Base-by-base conservation (phyloP, 192 early-diverging fungal species). In the Lunasporangiospora selenospora region DNA sequence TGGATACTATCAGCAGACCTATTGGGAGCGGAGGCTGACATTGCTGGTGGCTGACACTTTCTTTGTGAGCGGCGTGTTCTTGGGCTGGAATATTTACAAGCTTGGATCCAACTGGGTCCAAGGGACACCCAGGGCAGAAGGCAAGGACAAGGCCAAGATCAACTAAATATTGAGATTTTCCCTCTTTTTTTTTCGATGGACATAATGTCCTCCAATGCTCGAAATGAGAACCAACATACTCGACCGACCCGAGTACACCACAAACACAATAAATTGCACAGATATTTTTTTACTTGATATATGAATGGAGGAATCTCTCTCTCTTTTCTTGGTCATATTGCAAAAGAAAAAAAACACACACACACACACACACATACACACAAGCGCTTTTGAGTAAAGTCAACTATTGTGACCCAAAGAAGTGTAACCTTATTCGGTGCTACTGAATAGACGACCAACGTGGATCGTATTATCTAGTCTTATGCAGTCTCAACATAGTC, bases 81-180 rank as follows among this genome's bases (percentile, higher is more conserved):
- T 73, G 26, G 61, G 69, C 19, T 73, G 69, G 69, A 73, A 73
- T 34, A 63, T 73, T 63, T 73, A 73, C 55, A 73, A 73, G 50
- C 41, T 63, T 7, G 69, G 69, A 45, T 44, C 60, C 19, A 53
- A 16, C 48, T 73, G 69, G 69, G 49, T 42, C 2, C n/a, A 34
- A 3, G 9, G 58, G 12, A 53, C 31, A 15, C 42, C 66, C 11
- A 29, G 4, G n/a, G 5, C 43, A 9, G 9, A 32, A 33, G 38
- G 48, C 34, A 48, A 4, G 8, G 44, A 73, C 37, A 73, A 73
- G 45, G 29, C 58, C 48, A 73, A 73, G 36, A 39, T 44, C 9
- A 61, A 61, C 36, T 61, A 61, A 44, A 46, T 19, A 44, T 9
- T n/a, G 42, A n/a, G 42, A 18, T 44, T 44, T n/a, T n/a, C n/a